These are phyloP conservation scores for Xylariomycetidae sp. DNA, from an alignment of 2,329 filamentous ascomycete genomes.

Conservation along the genomic window DNA sequence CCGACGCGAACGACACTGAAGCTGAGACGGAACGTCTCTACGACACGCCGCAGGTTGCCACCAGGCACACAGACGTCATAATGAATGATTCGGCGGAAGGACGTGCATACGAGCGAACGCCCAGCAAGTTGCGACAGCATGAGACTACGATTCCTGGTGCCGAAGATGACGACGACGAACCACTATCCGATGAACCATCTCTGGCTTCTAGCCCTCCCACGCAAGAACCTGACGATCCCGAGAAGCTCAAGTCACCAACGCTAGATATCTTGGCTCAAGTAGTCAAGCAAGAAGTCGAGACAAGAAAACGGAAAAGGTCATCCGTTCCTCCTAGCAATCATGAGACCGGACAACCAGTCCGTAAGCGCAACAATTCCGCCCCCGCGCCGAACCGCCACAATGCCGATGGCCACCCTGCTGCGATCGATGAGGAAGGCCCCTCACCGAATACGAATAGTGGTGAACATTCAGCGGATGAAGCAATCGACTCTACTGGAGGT, in stretches of 20 bases:
- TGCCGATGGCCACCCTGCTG: conserved; percentile 26
- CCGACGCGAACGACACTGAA: conserved; percentile 67
- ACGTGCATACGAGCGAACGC: conserved; percentile 59
- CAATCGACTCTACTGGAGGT: conserved; percentile 13
- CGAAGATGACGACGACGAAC: conserved; percentile 33
- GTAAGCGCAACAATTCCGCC: conserved; percentile 22
- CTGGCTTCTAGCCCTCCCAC: conserved; percentile 29
- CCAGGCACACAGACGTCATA: conserved; percentile 58
- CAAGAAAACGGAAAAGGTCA: conserved; percentile 30
- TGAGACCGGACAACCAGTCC: conserved; percentile 15
- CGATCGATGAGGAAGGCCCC: conserved; percentile 30
- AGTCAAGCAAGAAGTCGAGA: conserved; percentile 26
- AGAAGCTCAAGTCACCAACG: conserved; percentile 23
- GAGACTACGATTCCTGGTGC: conserved; percentile 21
- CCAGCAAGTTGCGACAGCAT: conserved; percentile 65
- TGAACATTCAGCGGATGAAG: conserved; percentile 28
- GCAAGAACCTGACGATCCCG: conserved; percentile 15
- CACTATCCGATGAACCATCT: conserved; percentile 27
- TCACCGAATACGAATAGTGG: conserved; percentile 24
- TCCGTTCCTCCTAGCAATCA: conserved; percentile 19
- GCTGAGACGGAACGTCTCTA: conserved; percentile 93
- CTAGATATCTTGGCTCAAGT: conserved; percentile 27
- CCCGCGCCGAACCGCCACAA: conserved; percentile 20
- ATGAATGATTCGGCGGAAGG: conserved; percentile 51
- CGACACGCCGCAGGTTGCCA: conserved; percentile 67